These are phyloP conservation scores for Cantharellus anzutake DNA, from an alignment of 768 basidiomycete species.

Conservation along the genomic window DNA sequence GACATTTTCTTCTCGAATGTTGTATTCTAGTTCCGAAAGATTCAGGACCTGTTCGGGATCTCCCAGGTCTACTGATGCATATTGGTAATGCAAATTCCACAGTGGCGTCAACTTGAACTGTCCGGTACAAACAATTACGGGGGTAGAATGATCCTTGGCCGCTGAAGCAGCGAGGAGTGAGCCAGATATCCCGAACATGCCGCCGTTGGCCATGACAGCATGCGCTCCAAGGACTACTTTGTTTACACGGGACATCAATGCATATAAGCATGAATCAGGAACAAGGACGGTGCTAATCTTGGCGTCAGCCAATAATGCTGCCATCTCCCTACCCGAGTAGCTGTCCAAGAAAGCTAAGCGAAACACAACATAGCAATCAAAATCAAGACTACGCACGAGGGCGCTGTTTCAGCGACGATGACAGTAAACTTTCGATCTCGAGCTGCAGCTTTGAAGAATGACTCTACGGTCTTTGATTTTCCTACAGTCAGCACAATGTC, in stretches of 20 bases:
- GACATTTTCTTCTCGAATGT: conserved; percentile 48
- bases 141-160: conserved; percentile 76
- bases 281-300: conserved; percentile 92
- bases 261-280: conserved; percentile 89
- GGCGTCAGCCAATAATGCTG: conserved; percentile 53
- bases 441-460: conserved; percentile 81
- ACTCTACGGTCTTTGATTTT: conserved; percentile 84
- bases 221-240: conserved; percentile 93
- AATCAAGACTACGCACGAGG: conserved; percentile 39
- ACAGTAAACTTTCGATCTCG: conserved; percentile 87
- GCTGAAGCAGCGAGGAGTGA: conserved; percentile 72
- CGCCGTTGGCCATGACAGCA: conserved; percentile 91
- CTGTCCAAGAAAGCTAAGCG: conserved; percentile 20
- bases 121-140: conserved; percentile 83
- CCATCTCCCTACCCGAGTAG: conserved; percentile 73
- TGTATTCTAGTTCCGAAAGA: conserved; percentile 16
- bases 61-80: conserved; percentile 67
- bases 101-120: conserved; percentile 91
- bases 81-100: conserved; percentile 78
- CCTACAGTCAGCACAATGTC: conserved; percentile 91
- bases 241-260: conserved; percentile 90
- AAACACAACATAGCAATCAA: not conserved
- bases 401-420: conserved; percentile 89
- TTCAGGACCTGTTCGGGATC: conserved; percentile 22
- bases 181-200: conserved; percentile 80